These are phyloP conservation scores for Didymella pinodella DNA, from an alignment of 2,329 filamentous ascomycete species.

Conservation along the genomic window DNA sequence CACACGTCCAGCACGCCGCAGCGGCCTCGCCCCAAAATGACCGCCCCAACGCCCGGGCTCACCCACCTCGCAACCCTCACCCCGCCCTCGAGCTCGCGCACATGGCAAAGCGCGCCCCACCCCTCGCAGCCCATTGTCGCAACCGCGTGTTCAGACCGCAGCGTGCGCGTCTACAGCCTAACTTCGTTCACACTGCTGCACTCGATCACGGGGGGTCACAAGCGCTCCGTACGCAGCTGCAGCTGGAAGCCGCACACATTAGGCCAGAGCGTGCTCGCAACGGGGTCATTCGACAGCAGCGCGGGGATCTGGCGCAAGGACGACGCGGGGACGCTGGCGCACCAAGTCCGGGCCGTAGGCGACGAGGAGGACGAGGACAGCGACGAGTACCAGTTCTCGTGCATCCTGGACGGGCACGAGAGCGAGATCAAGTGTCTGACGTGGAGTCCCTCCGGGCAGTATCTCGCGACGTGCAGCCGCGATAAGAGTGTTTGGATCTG, in stretches of 20 bases:
- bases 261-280: conserved; percentile 77
- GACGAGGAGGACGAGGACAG: conserved; percentile 65
- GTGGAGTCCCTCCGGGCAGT: conserved; percentile 76
- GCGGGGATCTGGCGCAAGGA: conserved; percentile 74
- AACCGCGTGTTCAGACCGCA: conserved; percentile 85
- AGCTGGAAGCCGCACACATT: conserved; percentile 81
- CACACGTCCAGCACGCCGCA: neutral
- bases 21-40: conserved; percentile 23
- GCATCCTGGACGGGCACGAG: conserved; percentile 94
- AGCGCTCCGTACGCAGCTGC: conserved; percentile 82
- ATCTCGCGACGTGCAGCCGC: conserved; percentile 87
- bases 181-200: conserved; percentile 80
- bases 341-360: conserved; percentile 48
- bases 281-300: conserved; percentile 91
- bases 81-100: conserved; percentile 66
- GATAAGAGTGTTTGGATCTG: conserved; percentile 99
- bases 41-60: conserved; percentile 38
- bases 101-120: conserved; percentile 87
- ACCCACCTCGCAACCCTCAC: conserved; percentile 60
- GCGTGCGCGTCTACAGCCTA: conserved; percentile 88
- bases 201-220: conserved; percentile 84
- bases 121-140: conserved; percentile 87
- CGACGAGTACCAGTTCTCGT: conserved; percentile 90
- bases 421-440: conserved; percentile 86
- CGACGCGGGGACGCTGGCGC: conserved; percentile 64